Evolutionary conservation across 2,329 filamentous ascomycete species (phyloP).

Genomic region (Exserohilum turcica): DNA sequence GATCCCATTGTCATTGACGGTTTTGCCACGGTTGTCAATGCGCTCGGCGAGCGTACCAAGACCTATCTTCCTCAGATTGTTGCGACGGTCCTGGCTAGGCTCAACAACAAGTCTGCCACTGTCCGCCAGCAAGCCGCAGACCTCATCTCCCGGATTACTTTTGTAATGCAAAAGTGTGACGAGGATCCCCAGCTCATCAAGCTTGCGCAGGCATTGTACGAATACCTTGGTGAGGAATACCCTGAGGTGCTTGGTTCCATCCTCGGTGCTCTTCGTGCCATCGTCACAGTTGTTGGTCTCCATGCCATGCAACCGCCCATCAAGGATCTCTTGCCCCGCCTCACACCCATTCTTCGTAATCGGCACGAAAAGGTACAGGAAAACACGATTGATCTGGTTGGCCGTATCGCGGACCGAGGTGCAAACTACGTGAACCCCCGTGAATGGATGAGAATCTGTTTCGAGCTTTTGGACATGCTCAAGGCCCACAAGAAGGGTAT

Average conservation of each 20-base stretch:
- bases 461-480: constrained; percentile 97
- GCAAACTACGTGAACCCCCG: constrained; percentile 95
- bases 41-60: constrained; percentile 90
- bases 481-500: constrained; percentile 99
- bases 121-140: constrained; percentile 97
- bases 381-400: constrained; percentile 97
- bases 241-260: constrained; percentile 97
- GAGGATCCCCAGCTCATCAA: constrained; percentile 96
- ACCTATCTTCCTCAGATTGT: constrained; percentile 96
- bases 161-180: constrained; percentile 98
- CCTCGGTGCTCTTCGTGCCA: constrained; percentile 88
- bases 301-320: constrained; percentile 98
- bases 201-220: constrained; percentile 91
- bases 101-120: constrained; percentile 97
- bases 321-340: constrained; percentile 88
- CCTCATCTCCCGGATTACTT: constrained; percentile 92
- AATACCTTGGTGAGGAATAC: constrained; percentile 98
- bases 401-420: constrained; percentile 95
- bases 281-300: constrained; percentile 97
- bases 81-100: constrained; percentile 90
- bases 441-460: constrained; percentile 99
- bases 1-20: constrained; percentile 96
- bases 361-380: constrained; percentile 99
- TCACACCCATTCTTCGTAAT: constrained; percentile 97
- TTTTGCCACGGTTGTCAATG: constrained; percentile 96